Evolutionary conservation across 2,329 filamentous ascomycete genomes (phyloP).

Genomic region (Penicillium frequentans): DNA sequence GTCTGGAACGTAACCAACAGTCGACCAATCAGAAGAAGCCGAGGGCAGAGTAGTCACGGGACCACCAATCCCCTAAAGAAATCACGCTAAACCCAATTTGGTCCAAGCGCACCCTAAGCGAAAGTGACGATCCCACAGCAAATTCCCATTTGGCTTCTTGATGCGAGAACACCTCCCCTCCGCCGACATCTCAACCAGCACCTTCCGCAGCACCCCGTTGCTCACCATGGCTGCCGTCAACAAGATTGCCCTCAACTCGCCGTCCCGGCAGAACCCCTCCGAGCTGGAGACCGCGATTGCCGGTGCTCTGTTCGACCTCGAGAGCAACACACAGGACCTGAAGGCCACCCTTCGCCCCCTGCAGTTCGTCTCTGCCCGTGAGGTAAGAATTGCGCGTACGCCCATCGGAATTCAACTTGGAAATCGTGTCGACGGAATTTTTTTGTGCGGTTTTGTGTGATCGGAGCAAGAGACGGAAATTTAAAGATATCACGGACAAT

Average conservation of each 20-base stretch:
- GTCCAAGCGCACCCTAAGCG: slow-evolving; percentile 34
- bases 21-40: slow-evolving; percentile 17
- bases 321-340: slow-evolving; percentile 98
- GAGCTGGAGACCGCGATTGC: slow-evolving; percentile 98
- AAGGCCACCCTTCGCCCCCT: slow-evolving; percentile 94
- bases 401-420: slow-evolving; percentile 10
- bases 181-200: slow-evolving; percentile 37
- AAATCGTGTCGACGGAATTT: slow-evolving; percentile 19
- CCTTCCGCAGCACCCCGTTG: slow-evolving; percentile 37
- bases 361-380: slow-evolving; percentile 97
- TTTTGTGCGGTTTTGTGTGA: slow-evolving; percentile 10
- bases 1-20: background rate
- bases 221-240: slow-evolving; percentile 75
- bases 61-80: slow-evolving; percentile 25
- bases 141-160: slow-evolving; percentile 29
- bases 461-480: slow-evolving; percentile 13
- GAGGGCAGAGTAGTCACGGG: slow-evolving; percentile 32
- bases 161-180: slow-evolving; percentile 33
- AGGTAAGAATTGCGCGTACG: slow-evolving; percentile 68
- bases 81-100: slow-evolving; percentile 20
- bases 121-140: slow-evolving; percentile 33
- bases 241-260: slow-evolving; percentile 98
- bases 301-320: slow-evolving; percentile 95
- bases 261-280: slow-evolving; percentile 90
- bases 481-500: slow-evolving; percentile 12